Percentiles rank a stretch among this genome's conserved stretches.
Conservation (phyloP, 495 filamentous ascomycete species). For the Apiosordaria backusii region DNA sequence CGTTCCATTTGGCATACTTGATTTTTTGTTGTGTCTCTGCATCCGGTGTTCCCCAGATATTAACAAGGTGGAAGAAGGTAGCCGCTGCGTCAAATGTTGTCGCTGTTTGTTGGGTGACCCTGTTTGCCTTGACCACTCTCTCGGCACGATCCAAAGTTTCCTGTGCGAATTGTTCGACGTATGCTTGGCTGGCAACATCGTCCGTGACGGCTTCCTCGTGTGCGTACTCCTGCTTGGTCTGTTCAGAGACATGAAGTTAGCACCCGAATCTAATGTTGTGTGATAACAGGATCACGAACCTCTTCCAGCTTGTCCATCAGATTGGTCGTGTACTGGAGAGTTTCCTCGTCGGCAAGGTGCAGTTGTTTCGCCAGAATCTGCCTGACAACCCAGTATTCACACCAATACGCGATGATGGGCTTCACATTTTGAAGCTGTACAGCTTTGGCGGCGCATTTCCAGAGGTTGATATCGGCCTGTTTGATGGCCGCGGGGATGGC, state of each 20-base stretch:
- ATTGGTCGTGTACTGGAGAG: constrained; percentile 68
- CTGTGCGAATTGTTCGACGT: constrained; percentile 88
- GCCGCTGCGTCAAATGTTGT: constrained; percentile 89
- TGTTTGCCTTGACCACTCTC: constrained; percentile 73
- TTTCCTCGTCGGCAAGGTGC: constrained; percentile 71
- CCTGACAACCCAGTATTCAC: constrained; percentile 93
- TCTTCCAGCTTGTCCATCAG: constrained; percentile 92
- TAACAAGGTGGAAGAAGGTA: constrained; percentile 83
- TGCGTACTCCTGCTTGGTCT: constrained; percentile 62
- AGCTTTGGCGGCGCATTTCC: constrained; percentile 70
- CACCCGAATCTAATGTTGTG: neutral
- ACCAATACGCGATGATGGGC: constrained; percentile 91
- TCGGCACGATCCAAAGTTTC: constrained; percentile 85
- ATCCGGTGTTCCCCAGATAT: constrained; percentile 75
- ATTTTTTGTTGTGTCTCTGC: constrained; percentile 78
- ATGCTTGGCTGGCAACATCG: constrained; percentile 79
- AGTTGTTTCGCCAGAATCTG: constrained; percentile 79
- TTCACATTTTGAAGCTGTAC: constrained; percentile 79
- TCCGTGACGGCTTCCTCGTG: constrained; percentile 67
- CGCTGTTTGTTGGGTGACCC: constrained; percentile 87
- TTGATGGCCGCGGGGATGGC: constrained; percentile 71
- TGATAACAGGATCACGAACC: constrained; percentile 41
- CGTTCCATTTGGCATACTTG: constrained; percentile 96
- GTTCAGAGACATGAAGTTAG: neutral
- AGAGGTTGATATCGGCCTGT: constrained; percentile 67